Conservation (phyloP, 345 rosid genomes). For the Brassica napus region Da-Ae NC_063434.1:1070001-1070500, state of each 20-base stretch:
- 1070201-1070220: constrained; percentile 2
- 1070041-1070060: neutral
- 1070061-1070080: neutral
- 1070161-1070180: constrained; percentile 7
- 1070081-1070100: neutral
- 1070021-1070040: neutral
- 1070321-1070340: neutral
- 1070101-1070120: neutral
- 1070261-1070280: constrained; percentile 16
- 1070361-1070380: neutral
- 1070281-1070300: neutral
- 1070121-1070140: neutral
- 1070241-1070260: constrained; percentile 14
- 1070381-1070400: neutral
- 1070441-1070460: neutral
- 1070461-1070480: neutral
- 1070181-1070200: neutral
- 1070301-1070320: neutral
- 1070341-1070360: neutral
- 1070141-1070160: constrained; percentile 23
- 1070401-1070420: neutral
- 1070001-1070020: neutral
- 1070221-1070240: constrained; percentile 5
- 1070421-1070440: neutral
- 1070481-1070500: neutral